These are phyloP conservation scores for Tubosaeta sp. DNA, from an alignment of 768 basidiomycete genomes.

Conservation along the genomic window DNA sequence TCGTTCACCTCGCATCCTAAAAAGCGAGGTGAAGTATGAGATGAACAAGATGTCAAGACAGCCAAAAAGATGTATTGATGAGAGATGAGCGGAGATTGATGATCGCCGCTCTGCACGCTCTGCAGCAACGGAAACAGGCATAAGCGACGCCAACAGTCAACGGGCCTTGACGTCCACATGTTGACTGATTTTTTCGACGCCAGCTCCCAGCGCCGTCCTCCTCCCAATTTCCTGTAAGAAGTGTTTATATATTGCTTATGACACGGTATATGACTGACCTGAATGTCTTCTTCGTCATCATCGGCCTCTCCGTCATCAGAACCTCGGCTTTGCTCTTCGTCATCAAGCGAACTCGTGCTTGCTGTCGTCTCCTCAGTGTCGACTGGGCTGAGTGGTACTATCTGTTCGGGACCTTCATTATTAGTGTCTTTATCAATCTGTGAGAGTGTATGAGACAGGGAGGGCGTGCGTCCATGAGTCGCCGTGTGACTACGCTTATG, in stretches of 20 bases:
- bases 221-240: conserved; percentile 20
- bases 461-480: not conserved
- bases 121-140: not conserved
- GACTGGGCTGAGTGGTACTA: conserved; percentile 3
- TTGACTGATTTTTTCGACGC: conserved; percentile 35
- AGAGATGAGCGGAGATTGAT: conserved; percentile 4
- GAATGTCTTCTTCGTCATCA: conserved; percentile 13
- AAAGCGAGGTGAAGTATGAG: not conserved
- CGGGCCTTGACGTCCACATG: conserved; percentile 25
- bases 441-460: conserved; percentile 3
- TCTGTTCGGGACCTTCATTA: not conserved
- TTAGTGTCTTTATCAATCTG: conserved; percentile 6
- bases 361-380: conserved; percentile 8
- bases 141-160: conserved; percentile 6
- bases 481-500: conserved; percentile 4
- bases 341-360: conserved; percentile 12
- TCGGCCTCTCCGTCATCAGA: conserved; percentile 15
- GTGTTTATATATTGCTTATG: conserved; percentile 1
- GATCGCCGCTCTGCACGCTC: conserved; percentile 7
- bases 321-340: conserved; percentile 3
- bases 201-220: conserved; percentile 33
- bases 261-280: conserved; percentile 12
- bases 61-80: conserved; percentile 6
- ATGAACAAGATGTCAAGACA: not conserved
- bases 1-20: not conserved